phyloP scores from a whole-genome alignment of 768 basidiomycete species.

The Holtermanniella nyarrowii region DNA sequence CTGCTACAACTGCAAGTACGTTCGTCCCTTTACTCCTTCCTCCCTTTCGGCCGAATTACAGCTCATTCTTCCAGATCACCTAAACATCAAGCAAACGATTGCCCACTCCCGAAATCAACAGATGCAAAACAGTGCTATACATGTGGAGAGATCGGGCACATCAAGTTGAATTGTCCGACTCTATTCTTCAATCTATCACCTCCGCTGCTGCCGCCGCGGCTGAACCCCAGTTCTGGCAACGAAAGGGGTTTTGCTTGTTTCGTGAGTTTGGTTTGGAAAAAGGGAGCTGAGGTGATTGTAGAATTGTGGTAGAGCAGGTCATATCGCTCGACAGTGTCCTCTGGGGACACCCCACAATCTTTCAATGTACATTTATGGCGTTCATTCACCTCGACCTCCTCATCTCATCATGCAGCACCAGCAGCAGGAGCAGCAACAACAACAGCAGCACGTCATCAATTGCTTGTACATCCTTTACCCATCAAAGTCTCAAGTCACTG shows the following conservation, averaged over 20 bases:
- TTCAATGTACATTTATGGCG: background rate
- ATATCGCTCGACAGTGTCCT: background rate
- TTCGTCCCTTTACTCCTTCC: background rate
- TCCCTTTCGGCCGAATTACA: background rate
- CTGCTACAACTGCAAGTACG: background rate
- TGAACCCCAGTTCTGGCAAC: no score
- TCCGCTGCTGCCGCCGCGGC: no score
- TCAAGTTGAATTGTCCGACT: background rate
- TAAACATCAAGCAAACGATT: slow-evolving; percentile 84
- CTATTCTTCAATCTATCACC: no score
- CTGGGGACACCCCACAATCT: background rate
- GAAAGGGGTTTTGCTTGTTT: background rate
- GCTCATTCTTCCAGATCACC: slow-evolving; percentile 49
- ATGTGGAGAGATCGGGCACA: slow-evolving; percentile 70
- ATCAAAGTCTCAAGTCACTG: no score
- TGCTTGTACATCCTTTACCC: no score
- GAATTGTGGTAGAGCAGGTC: background rate
- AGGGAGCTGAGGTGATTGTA: no score
- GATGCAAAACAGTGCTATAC: slow-evolving; percentile 85
- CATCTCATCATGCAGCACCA: no score
- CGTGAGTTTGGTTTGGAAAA: background rate
- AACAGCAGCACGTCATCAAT: no score
- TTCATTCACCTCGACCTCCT: no score
- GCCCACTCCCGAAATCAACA: slow-evolving; percentile 70
- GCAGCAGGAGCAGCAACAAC: no score